Base-by-base conservation (phyloP, 768 basidiomycete species). In the Lactarius deliciosus region DNA sequence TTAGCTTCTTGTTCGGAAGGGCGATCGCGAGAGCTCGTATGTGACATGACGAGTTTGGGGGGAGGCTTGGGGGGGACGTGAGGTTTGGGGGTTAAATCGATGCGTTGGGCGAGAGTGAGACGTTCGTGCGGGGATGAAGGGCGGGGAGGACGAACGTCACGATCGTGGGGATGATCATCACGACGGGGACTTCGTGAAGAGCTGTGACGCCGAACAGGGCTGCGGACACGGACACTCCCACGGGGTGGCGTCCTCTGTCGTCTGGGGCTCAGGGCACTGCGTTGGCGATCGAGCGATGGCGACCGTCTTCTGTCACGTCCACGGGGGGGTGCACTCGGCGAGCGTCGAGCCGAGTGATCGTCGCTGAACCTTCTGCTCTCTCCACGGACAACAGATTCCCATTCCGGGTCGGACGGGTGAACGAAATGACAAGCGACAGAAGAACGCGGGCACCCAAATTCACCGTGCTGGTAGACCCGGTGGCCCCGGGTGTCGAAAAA, bases 341-440 rank as follows among this genome's bases (percentile, higher is more conserved):
- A 58, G 34, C 40, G 68, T 40, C 16, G 57, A 54, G 67, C 59
- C 4, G 64, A 61, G 54, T 15, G 10, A 22, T 58, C 45, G 6
- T 47, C 34, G 22, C 47, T 5, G 50, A 43, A 10, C 32, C 56
- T 67, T 61, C 28, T 18, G 45, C 3, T 25, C 0, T 45, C 30
- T 22, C 25, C 7, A 11, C 7, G 60, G 20, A 56, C 30, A 25
- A 55, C 15, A 13, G 25, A 38, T 10, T 5, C 16, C 70, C 70
- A 70, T 60, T 69, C 64, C 10, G 57, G 56, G 18, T 71, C 69
- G 28, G 56, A 55, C 18, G 70, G 70, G 53, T 71, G 70, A 18
- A 68, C 40, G 59, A 64, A 71, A 25, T 68, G n/a, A 18, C 70
- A 71, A 7, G 16, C 7, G 0, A 22, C 7, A 30, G 62, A 5